Evolutionary conservation across 257 asterid genomes (phyloP).

Genomic region (Paraleonurus japonicus): DNA sequence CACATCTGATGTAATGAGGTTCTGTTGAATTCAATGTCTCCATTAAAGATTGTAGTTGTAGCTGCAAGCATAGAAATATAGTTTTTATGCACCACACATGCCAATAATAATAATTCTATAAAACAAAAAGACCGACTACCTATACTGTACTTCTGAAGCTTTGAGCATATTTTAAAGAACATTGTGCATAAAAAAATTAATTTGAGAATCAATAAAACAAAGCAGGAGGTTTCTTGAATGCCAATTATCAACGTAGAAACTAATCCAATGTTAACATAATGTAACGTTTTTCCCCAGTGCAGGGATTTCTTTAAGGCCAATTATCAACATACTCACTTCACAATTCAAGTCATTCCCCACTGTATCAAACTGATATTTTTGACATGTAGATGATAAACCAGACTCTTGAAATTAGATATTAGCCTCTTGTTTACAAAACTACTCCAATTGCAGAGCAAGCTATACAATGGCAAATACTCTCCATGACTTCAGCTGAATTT

Average conservation of each 20-base stretch:
- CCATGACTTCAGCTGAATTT: neutral
- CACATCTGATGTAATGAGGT: slow-evolving; percentile 99
- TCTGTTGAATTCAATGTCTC: slow-evolving; percentile 91
- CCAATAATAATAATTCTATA: slow-evolving; percentile 8
- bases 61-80: slow-evolving; percentile 54
- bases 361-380: neutral
- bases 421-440: neutral
- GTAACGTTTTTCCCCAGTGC: neutral
- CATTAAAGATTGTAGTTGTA: slow-evolving; percentile 97
- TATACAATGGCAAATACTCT: neutral
- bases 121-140: slow-evolving; percentile 15
- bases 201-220: neutral
- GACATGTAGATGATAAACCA: neutral
- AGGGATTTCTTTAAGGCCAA: neutral
- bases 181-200: neutral
- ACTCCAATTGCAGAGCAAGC: neutral
- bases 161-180: slow-evolving; percentile 13
- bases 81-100: slow-evolving; percentile 27
- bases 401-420: neutral
- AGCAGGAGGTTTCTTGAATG: neutral
- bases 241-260: neutral
- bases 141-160: neutral
- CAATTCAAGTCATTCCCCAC: neutral
- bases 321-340: neutral
- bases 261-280: neutral